Evolutionary conservation across 306 rosid species (phyloP), one percentile per base, ranked within the genome.

Genomic region (Ammopiptanthus mongolicus): DNA sequence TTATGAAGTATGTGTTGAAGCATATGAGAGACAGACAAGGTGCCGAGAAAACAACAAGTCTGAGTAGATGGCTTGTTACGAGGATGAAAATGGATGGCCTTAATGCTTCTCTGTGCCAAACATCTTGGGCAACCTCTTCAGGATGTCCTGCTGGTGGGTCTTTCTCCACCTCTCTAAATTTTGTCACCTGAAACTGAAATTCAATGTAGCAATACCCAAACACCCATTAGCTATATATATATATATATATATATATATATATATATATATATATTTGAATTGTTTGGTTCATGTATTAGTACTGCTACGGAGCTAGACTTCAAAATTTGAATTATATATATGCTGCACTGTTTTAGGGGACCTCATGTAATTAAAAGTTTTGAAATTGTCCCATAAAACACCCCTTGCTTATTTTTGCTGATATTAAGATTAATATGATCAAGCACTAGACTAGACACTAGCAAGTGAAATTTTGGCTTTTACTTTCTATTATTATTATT

Each of bases 81-180:
- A 84, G 48, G 80, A 83, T 88, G 61, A 84, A 81, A 57, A 85
- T 66, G 65, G 88, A 87, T 79, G 93, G 91, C n/a, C 46, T 80
- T 21, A 55, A 62, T 59, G 91, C 91, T 80, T 88, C 89, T 17
- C 61, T 88, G n/a, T 82, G 86, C 74, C 91, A 84, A 68, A 80
- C 90, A 21, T 91, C 90, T 73, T 88, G 97, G 93, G 31, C 80
- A 73, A 78, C 89, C 48, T 80, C 93, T 69, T 62, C 79, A 13
- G 90, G 91, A 0, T 91, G 91, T 74, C 90, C 93, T 60, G 88
- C 91, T 15, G 93, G 97, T 91, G 15, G 8, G 83, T 76, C 11
- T 74, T 33, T 47, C 21, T 76, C 33, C 68, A 29, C 44, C 19
- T 48, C 14, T 19, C 8, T 23, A 14, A 4, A 42, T 31, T 23